Conservation (phyloP, 371 early-diverging fungal genomes). For the Polyrhizophydium stewartii region DNA sequence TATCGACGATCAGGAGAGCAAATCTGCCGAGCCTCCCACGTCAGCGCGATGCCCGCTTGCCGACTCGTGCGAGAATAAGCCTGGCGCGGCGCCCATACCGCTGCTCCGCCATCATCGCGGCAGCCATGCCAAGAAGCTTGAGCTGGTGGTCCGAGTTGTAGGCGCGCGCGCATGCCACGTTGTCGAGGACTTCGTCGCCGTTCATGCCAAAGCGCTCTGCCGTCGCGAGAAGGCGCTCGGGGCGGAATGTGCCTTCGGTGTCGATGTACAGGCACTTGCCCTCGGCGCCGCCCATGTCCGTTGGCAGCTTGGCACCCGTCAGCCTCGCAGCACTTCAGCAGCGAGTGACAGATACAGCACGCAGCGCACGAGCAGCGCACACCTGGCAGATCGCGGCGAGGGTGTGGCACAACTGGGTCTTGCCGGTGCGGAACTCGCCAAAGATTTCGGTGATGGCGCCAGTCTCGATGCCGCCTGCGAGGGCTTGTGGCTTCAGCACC, state of each 20-base stretch:
- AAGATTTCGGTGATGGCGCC: conserved; percentile 99
- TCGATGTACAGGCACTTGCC: conserved; percentile 99
- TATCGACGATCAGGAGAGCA: conserved; percentile 92
- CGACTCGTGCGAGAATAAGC: neutral
- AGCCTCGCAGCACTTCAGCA: neutral
- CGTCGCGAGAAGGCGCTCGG: conserved; percentile 85
- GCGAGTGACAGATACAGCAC: neutral
- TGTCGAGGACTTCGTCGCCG: conserved; percentile 88
- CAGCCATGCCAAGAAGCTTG: conserved; percentile 85
- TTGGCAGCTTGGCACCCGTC: conserved; percentile 57
- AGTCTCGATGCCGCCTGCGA: conserved; percentile 96
- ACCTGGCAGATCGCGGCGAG: conserved; percentile 97
- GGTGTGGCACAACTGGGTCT: conserved; percentile 98
- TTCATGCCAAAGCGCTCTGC: conserved; percentile 89
- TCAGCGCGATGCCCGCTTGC: too few relatives aligned
- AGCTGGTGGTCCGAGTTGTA: conserved; percentile 98
- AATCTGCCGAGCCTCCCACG: conserved; percentile 63
- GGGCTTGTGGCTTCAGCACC: too few relatives aligned
- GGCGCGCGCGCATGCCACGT: conserved; percentile 96
- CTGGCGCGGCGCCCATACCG: conserved; percentile 30
- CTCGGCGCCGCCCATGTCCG: conserved; percentile 87
- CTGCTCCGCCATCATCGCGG: conserved; percentile 95
- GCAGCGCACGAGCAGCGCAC: conserved; percentile 4
- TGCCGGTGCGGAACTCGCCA: conserved; percentile 99
- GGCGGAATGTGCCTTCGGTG: conserved; percentile 99